Conservation (phyloP, 2,329 filamentous ascomycete genomes). For the Paecilomyces niveus region DNA sequence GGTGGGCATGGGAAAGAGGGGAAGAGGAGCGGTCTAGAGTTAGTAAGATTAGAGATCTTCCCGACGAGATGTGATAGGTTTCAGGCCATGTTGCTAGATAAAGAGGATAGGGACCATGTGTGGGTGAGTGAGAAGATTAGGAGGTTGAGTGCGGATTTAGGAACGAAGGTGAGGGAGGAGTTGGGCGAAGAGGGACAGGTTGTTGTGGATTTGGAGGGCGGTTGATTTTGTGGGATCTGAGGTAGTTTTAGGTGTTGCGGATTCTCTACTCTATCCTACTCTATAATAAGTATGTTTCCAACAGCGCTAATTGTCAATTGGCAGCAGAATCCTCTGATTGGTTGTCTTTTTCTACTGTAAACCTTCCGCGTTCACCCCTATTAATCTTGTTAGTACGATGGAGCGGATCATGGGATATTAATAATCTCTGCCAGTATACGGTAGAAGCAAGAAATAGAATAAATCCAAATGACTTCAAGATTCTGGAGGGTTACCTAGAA, state of each 20-base stretch:
- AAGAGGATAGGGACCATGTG: conserved; percentile 22
- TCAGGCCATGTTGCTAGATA: conserved; percentile 21
- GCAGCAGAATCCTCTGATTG: too few species aligned
- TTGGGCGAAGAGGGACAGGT: conserved; percentile 24
- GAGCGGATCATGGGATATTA: too few species aligned
- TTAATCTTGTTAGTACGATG: too few species aligned
- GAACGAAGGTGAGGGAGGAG: conserved; percentile 15
- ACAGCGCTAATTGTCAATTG: too few species aligned
- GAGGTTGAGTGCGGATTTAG: conserved; percentile 20
- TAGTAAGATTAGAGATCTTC: conserved; percentile 26
- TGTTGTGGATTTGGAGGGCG: conserved; percentile 15
- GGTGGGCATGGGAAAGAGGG: background rate
- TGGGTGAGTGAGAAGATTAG: conserved; percentile 24
- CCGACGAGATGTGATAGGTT: conserved; percentile 30
- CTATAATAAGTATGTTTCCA: too few species aligned
- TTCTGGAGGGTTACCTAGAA: too few species aligned
- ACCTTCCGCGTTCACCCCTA: too few species aligned
- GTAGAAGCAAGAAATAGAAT: too few species aligned
- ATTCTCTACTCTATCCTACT: background rate
- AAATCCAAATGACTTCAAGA: too few species aligned
- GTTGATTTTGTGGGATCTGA: background rate
- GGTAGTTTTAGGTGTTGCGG: background rate
- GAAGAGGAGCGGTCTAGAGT: conserved; percentile 7
- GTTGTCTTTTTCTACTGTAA: too few species aligned
- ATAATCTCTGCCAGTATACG: too few species aligned